phyloP scores from a whole-genome alignment of 1,284 basidiomycete genomes.

The Hemileia vastatrix region DNA sequence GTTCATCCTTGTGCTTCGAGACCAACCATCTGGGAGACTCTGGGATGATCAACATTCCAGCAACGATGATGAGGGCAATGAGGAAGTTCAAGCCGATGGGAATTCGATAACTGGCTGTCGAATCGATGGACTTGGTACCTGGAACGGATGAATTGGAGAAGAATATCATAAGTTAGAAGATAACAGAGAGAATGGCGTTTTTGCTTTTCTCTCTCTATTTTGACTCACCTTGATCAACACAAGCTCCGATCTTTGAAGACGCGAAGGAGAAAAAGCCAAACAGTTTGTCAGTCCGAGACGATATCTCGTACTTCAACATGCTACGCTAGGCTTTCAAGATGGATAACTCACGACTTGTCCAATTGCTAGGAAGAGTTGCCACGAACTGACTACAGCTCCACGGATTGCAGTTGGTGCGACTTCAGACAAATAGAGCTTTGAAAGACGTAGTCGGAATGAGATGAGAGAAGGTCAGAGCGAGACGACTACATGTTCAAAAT shows the following conservation, averaged over 20 bases:
- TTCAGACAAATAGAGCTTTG: constrained; percentile 48
- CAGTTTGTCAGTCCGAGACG: background rate
- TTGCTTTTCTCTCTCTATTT: constrained; percentile 13
- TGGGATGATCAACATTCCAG: constrained; percentile 44
- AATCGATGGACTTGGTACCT: constrained; percentile 29
- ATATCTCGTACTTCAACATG: background rate
- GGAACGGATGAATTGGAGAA: background rate
- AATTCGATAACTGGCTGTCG: constrained; percentile 37
- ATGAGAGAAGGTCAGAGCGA: background rate
- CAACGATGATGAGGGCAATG: constrained; percentile 43
- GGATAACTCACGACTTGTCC: constrained; percentile 43
- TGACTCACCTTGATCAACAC: constrained; percentile 44
- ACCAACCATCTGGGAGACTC: constrained; percentile 47
- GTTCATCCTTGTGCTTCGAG: constrained; percentile 45
- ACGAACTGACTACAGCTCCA: constrained; percentile 45
- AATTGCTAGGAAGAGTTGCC: constrained; percentile 49
- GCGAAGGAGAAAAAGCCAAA: too few species aligned
- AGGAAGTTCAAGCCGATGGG: constrained; percentile 48
- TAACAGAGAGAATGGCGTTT: constrained; percentile 27
- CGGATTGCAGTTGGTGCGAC: constrained; percentile 48
- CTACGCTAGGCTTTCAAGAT: constrained; percentile 1
- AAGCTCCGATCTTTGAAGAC: constrained; percentile 41
- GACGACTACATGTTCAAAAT: constrained; percentile 21
- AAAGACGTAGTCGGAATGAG: constrained; percentile 25
- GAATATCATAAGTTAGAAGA: constrained; percentile 31